Conservation (phyloP, 2,329 filamentous ascomycete species). For the Sporothrix dimorphospora region DNA sequence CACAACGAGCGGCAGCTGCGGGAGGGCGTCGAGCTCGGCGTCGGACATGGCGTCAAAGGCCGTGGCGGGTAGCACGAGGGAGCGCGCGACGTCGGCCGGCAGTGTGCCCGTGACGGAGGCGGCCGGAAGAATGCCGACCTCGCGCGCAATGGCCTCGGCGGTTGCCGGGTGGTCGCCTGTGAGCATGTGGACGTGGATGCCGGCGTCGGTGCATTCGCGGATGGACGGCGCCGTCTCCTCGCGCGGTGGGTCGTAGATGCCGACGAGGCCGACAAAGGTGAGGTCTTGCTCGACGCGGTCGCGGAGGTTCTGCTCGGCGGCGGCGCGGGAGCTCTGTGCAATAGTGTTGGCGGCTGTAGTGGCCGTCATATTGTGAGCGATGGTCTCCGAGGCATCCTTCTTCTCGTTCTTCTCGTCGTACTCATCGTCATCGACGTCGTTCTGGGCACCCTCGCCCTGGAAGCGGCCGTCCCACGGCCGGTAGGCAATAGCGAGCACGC, state of each 20-base stretch:
- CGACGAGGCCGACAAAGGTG: slow-evolving; percentile 77
- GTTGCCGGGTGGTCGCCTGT: slow-evolving; percentile 82
- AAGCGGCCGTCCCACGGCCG: slow-evolving; percentile 60
- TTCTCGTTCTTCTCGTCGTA: slow-evolving; percentile 5
- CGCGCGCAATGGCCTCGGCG: slow-evolving; percentile 74
- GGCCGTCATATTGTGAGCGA: background rate
- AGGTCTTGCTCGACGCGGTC: slow-evolving; percentile 68
- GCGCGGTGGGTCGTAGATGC: slow-evolving; percentile 84
- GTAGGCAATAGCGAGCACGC: slow-evolving; percentile 72
- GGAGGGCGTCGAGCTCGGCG: slow-evolving; percentile 73
- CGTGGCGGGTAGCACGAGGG: slow-evolving; percentile 72
- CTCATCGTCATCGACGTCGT: slow-evolving; percentile 27
- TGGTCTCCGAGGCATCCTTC: slow-evolving; percentile 53
- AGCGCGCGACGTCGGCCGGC: slow-evolving; percentile 49
- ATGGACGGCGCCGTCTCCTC: slow-evolving; percentile 77
- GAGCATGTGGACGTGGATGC: slow-evolving; percentile 81
- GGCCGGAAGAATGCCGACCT: slow-evolving; percentile 75
- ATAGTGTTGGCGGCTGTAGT: background rate
- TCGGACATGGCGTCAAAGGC: slow-evolving; percentile 80
- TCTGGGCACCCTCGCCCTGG: slow-evolving; percentile 29
- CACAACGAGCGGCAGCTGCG: slow-evolving; percentile 77
- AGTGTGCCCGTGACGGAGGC: slow-evolving; percentile 66
- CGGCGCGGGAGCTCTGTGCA: slow-evolving; percentile 46
- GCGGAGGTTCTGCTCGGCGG: slow-evolving; percentile 49
- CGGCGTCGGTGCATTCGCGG: slow-evolving; percentile 69